A percentile compares a stretch with the other conserved stretches of the same genome.
These are phyloP conservation scores for Quercus dentata DNA, from an alignment of 306 rosid genomes.

Conservation along the genomic window DNA sequence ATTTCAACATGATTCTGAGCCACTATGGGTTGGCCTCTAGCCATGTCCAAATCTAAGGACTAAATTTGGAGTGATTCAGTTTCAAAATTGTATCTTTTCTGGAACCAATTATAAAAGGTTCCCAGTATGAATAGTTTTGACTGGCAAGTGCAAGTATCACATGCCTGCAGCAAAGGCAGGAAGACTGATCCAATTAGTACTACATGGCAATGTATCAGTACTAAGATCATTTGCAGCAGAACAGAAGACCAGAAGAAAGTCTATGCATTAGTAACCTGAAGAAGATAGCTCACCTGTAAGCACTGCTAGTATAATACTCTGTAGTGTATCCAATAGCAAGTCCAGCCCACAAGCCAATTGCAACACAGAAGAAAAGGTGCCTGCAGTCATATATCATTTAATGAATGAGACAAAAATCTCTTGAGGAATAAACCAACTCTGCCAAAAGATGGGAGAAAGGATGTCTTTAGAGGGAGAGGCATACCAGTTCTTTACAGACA, in stretches of 20 bases:
- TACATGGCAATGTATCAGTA: neutral
- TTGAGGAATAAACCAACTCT: neutral
- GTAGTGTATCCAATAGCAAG: conserved; percentile 72
- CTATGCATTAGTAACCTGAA: neutral
- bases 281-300: conserved; percentile 50
- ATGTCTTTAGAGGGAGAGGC: neutral
- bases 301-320: conserved; percentile 71
- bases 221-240: neutral
- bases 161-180: neutral
- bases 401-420: neutral
- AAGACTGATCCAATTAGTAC: neutral
- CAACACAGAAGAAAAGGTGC: conserved; percentile 72
- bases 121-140: neutral
- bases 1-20: neutral
- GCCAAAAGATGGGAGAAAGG: neutral
- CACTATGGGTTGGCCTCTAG: neutral
- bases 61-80: neutral
- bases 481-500: conserved; percentile 66
- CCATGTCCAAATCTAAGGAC: neutral
- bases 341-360: conserved; percentile 75
- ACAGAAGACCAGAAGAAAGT: neutral
- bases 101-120: neutral
- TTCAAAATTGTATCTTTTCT: neutral
- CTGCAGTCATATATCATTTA: conserved; percentile 31
- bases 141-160: neutral